Base-by-base conservation (phyloP, 2,329 filamentous ascomycete genomes). In the Aspergillus latus region DNA sequence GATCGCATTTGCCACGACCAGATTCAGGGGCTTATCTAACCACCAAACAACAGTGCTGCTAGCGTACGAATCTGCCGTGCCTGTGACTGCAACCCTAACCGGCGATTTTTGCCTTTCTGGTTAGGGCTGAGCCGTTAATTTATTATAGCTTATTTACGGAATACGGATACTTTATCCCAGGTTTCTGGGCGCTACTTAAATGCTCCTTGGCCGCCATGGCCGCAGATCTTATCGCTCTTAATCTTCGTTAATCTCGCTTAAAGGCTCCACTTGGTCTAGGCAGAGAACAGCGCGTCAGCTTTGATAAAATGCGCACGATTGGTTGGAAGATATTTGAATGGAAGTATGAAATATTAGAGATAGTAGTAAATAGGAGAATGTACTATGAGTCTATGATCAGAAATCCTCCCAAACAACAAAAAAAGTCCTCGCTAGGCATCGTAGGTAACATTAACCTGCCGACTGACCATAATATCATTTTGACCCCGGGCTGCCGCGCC, bases 361-460 rank as follows among this genome's bases (percentile, higher is more conserved):
- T 37, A 37, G 34, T 37, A 37, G 34, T 37, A 37, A 37, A 37
- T 37, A n/a, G 34, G 10, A 37, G 34, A 11, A 37, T 5, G 34
- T 11, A 37, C 8, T 37, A 37, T 37, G 34, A 10, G 2, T 5
- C 8, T 37, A 37, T 37, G 34, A 10, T 7, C 9, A 37, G 13
- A 37, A 37, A 37, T 5, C 34, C 34, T 15, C 34, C 34, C 34
- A n/a, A 36, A 36, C 34, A 37, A 10, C n/a, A 37, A n/a, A 37
- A 5, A 10, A 37, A 9, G 13, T 4, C 34, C 9, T 9, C 11
- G 34, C 34, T 37, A 37, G 9, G 34, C 34, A 42, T 34, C 44
- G 30, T 52, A 52, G 2, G 42, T 45, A 29, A 52, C 26, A 30
- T 52, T 36, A 5, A 52, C 50, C 32, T 52, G 50, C n/a, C 50